phyloP scores from a whole-genome alignment of 345 rosid species.

The Mallotus nudiflorus region DNA sequence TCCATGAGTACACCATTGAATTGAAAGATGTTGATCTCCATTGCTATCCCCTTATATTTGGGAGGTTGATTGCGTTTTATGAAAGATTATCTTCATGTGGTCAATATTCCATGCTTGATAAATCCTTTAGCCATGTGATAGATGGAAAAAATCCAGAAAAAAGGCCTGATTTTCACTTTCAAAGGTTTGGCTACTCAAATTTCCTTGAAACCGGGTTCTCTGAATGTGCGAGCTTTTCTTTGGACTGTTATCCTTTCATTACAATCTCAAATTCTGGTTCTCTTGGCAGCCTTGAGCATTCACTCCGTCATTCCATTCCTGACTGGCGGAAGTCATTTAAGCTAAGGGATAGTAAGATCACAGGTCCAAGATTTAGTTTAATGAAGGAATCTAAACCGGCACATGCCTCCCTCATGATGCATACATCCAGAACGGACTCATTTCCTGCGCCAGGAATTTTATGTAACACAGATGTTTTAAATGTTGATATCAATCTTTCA shows the following conservation, averaged over 20 bases:
- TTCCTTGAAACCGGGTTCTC: constrained; percentile 52
- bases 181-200: constrained; percentile 75
- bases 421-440: constrained; percentile 28
- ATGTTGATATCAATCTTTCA: constrained; percentile 48
- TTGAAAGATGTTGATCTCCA: constrained; percentile 75
- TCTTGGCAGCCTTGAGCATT: constrained; percentile 53
- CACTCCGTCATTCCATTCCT: constrained; percentile 44
- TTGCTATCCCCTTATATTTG: constrained; percentile 66
- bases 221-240: constrained; percentile 51
- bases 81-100: constrained; percentile 47
- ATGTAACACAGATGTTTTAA: constrained; percentile 30
- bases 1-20: constrained; percentile 41
- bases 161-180: constrained; percentile 43
- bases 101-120: constrained; percentile 27
- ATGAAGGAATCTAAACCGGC: constrained; percentile 27
- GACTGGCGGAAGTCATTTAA: constrained; percentile 60
- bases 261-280: constrained; percentile 49
- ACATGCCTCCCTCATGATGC: constrained; percentile 22
- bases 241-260: constrained; percentile 69
- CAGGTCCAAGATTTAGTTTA: constrained; percentile 36
- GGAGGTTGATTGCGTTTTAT: constrained; percentile 51
- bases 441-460: constrained; percentile 27
- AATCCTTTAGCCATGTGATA: constrained; percentile 19
- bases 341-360: constrained; percentile 38
- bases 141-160: constrained; percentile 33